Evolutionary conservation across 495 filamentous ascomycete species (phyloP), one percentile per base, ranked within the genome.

Genomic region (Neurospora tetrasperma): DNA sequence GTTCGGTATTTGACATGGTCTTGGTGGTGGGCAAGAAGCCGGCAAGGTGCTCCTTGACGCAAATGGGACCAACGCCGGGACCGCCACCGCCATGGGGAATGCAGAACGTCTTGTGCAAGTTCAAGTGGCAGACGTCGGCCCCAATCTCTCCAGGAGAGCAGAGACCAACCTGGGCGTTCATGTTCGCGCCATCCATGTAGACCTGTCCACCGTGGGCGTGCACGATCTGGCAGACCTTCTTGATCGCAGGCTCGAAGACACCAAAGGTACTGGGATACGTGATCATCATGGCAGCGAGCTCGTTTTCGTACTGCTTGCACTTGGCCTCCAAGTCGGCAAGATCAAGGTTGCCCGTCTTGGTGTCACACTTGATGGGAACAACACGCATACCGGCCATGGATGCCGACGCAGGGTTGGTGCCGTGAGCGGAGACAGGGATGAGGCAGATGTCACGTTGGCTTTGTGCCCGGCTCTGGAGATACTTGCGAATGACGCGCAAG

Each of bases 131-230:
- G 38, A 98, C 96, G 78, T 99, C 96, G 12, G 96, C 96, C 46
- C 96, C 96, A 76, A 99, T 98, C 79, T 97, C 94, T 18, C 96
- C 96, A 5, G 96, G 96, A 0, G 94, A 97, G 86, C 96, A 98
- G 11, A 99, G 89, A 2, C 96, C 96, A 74, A 99, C 97, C 81
- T 99, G 96, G 31, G 96, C 96, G 78, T 98, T 99, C 94, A 99
- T 95, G 83, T 99, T 99, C 70, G 96, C 96, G 71, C 96, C 96
- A 82, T 99, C 96, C 96, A 99, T 98, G 84, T 98, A 99, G 38
- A 99, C 96, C 79, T 97, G 93, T 20, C 96, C 96, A 69, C 96
- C 96, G 78, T 96, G 85, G 74, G 90, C 78, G 82, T 99, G 96
- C 7, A 99, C 93, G 43, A 96, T 85, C 46, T 92, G 84, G 79